Conservation (phyloP, 805 yeast genomes). For the Kodamaea nitidulidarum region DNA sequence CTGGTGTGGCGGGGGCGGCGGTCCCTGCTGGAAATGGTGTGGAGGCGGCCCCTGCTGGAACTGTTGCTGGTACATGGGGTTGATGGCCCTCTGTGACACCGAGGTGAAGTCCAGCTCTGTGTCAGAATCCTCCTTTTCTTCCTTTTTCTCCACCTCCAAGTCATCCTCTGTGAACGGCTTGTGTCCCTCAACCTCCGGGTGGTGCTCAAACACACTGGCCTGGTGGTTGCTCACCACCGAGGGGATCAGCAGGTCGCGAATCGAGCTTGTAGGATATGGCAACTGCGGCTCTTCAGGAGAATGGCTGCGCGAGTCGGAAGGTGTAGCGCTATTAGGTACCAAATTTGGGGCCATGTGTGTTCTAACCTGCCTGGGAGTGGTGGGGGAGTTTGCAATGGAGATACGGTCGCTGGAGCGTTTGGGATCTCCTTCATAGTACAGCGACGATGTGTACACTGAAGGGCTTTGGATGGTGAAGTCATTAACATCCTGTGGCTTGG, state of each 20-base stretch:
- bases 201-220: conserved; percentile 41
- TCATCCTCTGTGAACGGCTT: conserved; percentile 41
- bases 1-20: conserved; percentile 15
- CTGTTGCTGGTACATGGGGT: conserved; percentile 45
- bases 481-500: conserved; percentile 29
- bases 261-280: conserved; percentile 23
- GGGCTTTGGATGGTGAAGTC: conserved; percentile 26
- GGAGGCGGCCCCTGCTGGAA: conserved; percentile 13
- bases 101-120: conserved; percentile 68
- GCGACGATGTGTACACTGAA: conserved; percentile 4
- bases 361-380: conserved; percentile 29
- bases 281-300: conserved; percentile 13
- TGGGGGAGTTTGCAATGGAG: conserved; percentile 29
- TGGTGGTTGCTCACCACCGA: conserved; percentile 5
- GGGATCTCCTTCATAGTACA: conserved; percentile 9
- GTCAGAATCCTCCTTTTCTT: conserved; percentile 28
- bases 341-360: conserved; percentile 30
- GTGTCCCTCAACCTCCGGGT: conserved; percentile 44
- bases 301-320: conserved; percentile 14
- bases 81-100: conserved; percentile 71
- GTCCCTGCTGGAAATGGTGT: conserved; percentile 13
- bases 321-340: conserved; percentile 19
- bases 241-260: conserved; percentile 9
- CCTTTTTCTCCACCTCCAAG: conserved; percentile 25
- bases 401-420: conserved; percentile 12